Evolutionary conservation across 2,329 filamentous ascomycete species (phyloP), one percentile per base, ranked within the genome.

Genomic region (Curvularia verruculosa): DNA sequence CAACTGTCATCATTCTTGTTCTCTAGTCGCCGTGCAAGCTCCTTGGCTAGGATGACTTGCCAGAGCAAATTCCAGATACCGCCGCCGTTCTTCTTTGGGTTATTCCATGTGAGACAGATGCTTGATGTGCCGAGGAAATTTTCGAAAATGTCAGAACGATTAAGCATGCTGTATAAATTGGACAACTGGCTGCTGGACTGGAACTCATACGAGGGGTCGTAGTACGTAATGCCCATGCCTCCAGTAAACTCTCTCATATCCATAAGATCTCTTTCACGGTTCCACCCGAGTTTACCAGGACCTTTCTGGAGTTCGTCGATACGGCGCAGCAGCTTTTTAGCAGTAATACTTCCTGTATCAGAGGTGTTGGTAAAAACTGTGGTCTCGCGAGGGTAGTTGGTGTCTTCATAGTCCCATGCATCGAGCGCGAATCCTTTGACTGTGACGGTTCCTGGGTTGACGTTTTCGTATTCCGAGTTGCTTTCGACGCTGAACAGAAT

Each of bases 181-280:
- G 39, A 41, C 39, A 41, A 41, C 39, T 41, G 39, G 21, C 39
- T 41, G 39, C 39, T 41, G 19, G 39, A 41, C 4, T 7, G 19
- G 39, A 23, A 24, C 39, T 24, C 39, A 41, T 41, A 41, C 39
- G 39, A 15, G 39, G 39, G 10, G 24, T 41, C 21, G 39, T 15
- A 23, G 39, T 41, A 41, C 39, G 19, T 24, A 24, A 23, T 12
- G 21, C 39, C 39, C 39, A 41, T 41, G 39, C 12, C 21, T 24
- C 39, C 39, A 41, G 39, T 41, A 41, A 41, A 41, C 39, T 41
- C 39, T 41, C 39, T 41, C 39, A 41, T 41, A 41, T 41, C 39
- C 19, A 41, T 41, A 41, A 41, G 39, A 41, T 41, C 39, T 41
- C 19, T 41, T 41, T 41, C 39, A 24, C 3, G 39, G 24, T 41